Evolutionary conservation across 176 grass and related monocot genomes (phyloP), one percentile per base, ranked within the genome.

Genomic region (Triticum timopheevii): DNA sequence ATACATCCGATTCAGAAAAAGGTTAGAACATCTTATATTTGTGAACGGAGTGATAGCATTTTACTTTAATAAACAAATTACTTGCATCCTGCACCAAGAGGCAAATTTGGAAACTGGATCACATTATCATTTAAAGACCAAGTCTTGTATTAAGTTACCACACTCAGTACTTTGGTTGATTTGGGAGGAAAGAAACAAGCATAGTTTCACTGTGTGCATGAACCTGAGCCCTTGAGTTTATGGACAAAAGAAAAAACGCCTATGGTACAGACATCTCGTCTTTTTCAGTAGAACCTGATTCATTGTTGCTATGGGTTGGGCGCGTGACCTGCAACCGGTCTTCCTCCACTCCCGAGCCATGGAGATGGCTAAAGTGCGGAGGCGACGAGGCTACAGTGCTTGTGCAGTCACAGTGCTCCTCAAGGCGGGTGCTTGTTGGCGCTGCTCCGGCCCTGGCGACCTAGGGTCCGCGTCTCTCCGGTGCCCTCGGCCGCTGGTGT

Each of bases 51-150:
- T 19, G 50, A 54, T 54, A 54, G 6, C 34, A 78, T 59, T 59
- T 22, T 36, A 61, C 19, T 61, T 78, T 13, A 2, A 61, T 36
- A 6, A 77, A 58, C 9, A 35, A 34, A 77, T 34, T 56, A n/a
- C 4, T 20, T 80, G 24, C 19, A 76, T 4, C 15, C 61, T 62
- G 19, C 30, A 34, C 16, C 30, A 20, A 27, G 2, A 35, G 67
- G 52, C 9, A 66, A 83, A 90, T 42, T 10, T 86, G 3, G 63
- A 52, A 81, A 16, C 45, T 74, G 45, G 28, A 62, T 42, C 70
- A 31, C n/a, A 62, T 67, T 35, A 49, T 25, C 25, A 31, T 73
- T 66, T 15, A 47, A 40, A 22, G 30, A 58, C 23, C 28, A 63
- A 40, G 70, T 12, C 71, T 76, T 10, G 39, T 42, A 42, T 42